Percentiles rank a stretch among this genome's conserved stretches.
These are phyloP conservation scores for Daldinia loculata DNA, from an alignment of 495 filamentous ascomycete genomes.

Conservation along the genomic window DNA sequence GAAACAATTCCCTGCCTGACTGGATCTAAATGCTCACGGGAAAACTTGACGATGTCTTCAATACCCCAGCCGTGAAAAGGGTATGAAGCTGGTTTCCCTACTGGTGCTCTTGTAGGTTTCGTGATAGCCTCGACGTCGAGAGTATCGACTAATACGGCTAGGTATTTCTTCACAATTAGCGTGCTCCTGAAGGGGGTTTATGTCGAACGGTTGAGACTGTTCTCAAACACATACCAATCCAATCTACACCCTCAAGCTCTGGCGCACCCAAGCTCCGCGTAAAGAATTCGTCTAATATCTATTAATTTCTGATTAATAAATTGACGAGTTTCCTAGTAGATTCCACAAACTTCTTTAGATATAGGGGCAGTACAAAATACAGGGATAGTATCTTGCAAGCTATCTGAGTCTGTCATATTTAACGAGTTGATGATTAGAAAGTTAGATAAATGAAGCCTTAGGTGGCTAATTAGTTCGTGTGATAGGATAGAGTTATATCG, in stretches of 20 bases:
- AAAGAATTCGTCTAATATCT: neutral
- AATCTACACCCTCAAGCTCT: neutral
- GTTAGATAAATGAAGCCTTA: no score
- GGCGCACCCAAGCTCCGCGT: neutral
- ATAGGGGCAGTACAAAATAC: neutral
- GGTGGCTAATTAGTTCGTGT: no score
- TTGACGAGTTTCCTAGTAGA: neutral
- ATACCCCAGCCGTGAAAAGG: neutral
- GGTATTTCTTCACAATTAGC: neutral
- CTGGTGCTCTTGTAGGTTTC: neutral
- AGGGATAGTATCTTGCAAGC: neutral
- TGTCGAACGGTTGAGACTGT: neutral
- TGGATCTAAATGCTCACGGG: neutral
- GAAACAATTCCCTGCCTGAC: neutral
- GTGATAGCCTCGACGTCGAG: neutral
- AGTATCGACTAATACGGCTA: neutral
- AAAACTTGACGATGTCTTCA: neutral
- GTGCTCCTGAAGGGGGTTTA: neutral
- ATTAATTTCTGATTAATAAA: neutral
- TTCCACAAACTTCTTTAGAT: neutral
- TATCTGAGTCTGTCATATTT: neutral
- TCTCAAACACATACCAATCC: neutral
- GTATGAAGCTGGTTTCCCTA: neutral
- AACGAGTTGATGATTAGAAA: neutral
- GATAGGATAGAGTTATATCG: no score